Conservation (phyloP, 441 rosid species). For the Gossypium aridum region DNA sequence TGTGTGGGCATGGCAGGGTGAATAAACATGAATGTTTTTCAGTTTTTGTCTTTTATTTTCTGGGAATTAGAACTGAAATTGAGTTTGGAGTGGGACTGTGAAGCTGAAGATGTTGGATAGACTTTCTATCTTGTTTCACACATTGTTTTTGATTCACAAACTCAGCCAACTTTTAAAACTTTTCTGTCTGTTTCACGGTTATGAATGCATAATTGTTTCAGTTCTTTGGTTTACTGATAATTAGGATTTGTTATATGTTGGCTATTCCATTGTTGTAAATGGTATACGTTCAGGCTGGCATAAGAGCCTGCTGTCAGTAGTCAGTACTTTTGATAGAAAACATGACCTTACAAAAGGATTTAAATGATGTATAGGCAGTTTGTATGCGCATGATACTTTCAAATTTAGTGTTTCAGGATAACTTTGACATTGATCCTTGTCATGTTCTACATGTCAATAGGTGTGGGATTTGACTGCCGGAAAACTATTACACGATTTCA, state of each 20-base stretch:
- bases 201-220: background rate
- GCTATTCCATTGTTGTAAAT: constrained; percentile 1
- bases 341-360: background rate
- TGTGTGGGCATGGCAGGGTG: background rate
- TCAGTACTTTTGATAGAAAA: background rate
- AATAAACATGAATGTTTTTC: background rate
- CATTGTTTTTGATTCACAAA: background rate
- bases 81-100: background rate
- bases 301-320: background rate
- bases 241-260: background rate
- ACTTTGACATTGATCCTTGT: constrained; percentile 9
- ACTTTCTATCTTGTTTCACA: background rate
- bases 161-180: background rate
- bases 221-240: background rate
- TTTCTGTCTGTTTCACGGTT: constrained; percentile 4
- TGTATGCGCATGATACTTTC: background rate
- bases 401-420: background rate
- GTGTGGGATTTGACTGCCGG: constrained; percentile 99
- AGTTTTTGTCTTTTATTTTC: background rate
- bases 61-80: background rate
- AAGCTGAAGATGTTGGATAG: background rate
- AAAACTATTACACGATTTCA: constrained; percentile 93
- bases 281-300: background rate
- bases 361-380: background rate
- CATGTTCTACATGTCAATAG: constrained; percentile 29